These are phyloP conservation scores for Aureobasidium sp. DNA, from an alignment of 2,329 filamentous ascomycete genomes.

Conservation along the genomic window DNA sequence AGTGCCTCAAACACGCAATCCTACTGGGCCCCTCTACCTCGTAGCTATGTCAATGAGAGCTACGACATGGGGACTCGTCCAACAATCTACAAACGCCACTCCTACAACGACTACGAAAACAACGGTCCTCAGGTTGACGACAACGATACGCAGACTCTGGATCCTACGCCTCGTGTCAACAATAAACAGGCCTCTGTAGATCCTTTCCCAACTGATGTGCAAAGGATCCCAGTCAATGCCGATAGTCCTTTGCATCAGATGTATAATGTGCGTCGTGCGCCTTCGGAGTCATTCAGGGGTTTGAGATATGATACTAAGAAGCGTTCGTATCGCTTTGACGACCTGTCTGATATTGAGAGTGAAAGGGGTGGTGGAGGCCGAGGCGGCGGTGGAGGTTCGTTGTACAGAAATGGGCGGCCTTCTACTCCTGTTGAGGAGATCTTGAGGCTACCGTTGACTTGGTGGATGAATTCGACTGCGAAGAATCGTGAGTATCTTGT, in stretches of 20 bases:
- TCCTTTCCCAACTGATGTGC: conserved; percentile 6
- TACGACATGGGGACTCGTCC: neutral
- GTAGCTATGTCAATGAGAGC: neutral
- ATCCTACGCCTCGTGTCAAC: neutral
- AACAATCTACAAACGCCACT: neutral
- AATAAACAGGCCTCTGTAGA: conserved; percentile 10
- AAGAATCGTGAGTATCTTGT: conserved; percentile 14
- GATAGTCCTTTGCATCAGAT: conserved; percentile 1
- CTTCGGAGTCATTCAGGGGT: neutral
- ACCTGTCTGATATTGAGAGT: conserved; percentile 12
- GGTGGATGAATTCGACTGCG: conserved; percentile 22
- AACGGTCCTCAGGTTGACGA: neutral
- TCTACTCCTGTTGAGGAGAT: conserved; percentile 10
- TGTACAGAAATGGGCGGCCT: conserved; percentile 4
- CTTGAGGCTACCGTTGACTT: conserved; percentile 14
- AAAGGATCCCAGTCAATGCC: conserved; percentile 2
- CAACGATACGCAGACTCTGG: conserved; percentile 1
- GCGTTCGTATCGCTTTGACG: conserved; percentile 9
- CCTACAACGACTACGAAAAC: conserved; percentile 11
- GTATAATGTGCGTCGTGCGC: neutral
- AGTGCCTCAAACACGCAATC: conserved; percentile 3
- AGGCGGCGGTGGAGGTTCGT: neutral
- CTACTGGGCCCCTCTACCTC: conserved; percentile 6
- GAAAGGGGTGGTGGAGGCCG: neutral
- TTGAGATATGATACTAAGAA: conserved; percentile 4